phyloP scores from a whole-genome alignment of 2,329 filamentous ascomycete genomes.

The Paecilomyces sp. region DNA sequence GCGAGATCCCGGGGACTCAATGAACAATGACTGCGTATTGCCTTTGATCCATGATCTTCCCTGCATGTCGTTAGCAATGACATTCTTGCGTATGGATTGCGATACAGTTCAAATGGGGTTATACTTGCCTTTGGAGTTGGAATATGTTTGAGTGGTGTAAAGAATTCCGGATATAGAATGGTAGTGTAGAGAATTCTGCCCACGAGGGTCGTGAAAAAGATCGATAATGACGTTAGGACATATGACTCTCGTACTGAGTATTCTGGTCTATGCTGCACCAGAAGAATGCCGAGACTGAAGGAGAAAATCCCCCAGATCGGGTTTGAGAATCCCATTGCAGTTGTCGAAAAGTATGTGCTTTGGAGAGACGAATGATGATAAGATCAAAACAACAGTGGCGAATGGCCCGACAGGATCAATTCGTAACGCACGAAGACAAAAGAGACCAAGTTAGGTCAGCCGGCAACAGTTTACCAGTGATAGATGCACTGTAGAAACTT shows the following conservation, averaged over 20 bases:
- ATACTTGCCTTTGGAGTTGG: slow-evolving; percentile 43
- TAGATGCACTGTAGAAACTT: not conserved
- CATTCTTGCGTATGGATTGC: not conserved
- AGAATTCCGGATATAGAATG: slow-evolving; percentile 50
- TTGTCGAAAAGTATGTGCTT: too few relatives aligned
- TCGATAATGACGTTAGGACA: slow-evolving; percentile 12
- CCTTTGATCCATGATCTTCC: slow-evolving; percentile 39
- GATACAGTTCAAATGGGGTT: not conserved
- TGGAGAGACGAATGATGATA: too few relatives aligned
- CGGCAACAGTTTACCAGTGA: not conserved
- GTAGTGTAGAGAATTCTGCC: slow-evolving; percentile 26
- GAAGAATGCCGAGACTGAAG: not conserved
- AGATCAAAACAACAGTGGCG: not conserved
- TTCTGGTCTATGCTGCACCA: slow-evolving; percentile 16
- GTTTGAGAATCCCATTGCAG: not conserved
- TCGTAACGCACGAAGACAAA: not conserved
- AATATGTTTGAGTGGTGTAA: slow-evolving; percentile 53
- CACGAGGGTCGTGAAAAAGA: slow-evolving; percentile 15
- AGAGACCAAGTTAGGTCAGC: not conserved
- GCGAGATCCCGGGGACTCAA: slow-evolving; percentile 32
- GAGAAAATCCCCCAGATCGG: not conserved
- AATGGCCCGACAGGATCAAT: not conserved
- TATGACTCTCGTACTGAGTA: slow-evolving; percentile 23
- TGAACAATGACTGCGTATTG: slow-evolving; percentile 31
- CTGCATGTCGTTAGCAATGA: slow-evolving; percentile 13